Conservation (phyloP, 2,329 filamentous ascomycete genomes). For the Xylaria hypoxylon region DNA sequence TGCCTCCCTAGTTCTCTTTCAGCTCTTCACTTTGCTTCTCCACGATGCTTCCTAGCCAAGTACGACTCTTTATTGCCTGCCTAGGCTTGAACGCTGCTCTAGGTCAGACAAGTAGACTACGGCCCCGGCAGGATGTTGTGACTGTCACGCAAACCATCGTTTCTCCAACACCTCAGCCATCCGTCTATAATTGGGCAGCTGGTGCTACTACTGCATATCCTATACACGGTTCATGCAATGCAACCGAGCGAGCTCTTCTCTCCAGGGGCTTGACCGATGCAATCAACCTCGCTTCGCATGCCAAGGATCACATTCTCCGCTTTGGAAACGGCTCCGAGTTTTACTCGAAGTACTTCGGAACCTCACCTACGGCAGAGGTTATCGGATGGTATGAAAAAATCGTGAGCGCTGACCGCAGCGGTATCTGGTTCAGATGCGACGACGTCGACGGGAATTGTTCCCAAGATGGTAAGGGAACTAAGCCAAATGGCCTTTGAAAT, state of each 20-base stretch:
- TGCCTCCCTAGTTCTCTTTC: neutral
- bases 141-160: slow-evolving; percentile 12
- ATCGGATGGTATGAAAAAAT: slow-evolving; percentile 20
- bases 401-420: slow-evolving; percentile 12
- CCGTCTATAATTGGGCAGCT: slow-evolving; percentile 9
- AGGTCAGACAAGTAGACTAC: slow-evolving; percentile 6
- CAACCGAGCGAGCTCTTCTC: slow-evolving; percentile 12
- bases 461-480: neutral
- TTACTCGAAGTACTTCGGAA: slow-evolving; percentile 15
- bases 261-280: slow-evolving; percentile 8
- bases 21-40: neutral
- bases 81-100: slow-evolving; percentile 7
- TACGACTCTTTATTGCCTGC: neutral
- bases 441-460: slow-evolving; percentile 12
- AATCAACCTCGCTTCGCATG: slow-evolving; percentile 4
- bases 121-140: slow-evolving; percentile 1
- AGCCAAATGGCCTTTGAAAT: neutral
- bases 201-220: slow-evolving; percentile 13
- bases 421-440: slow-evolving; percentile 18
- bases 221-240: slow-evolving; percentile 20
- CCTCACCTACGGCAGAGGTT: slow-evolving; percentile 12
- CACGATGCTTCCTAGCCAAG: slow-evolving; percentile 8
- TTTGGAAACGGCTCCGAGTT: slow-evolving; percentile 16
- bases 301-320: slow-evolving; percentile 18
- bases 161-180: slow-evolving; percentile 10